A percentile compares a stretch with the other conserved stretches of the same genome.
Evolutionary conservation across 1,284 basidiomycete genomes (phyloP).

Genomic region (Cryptococcus sp.): DNA sequence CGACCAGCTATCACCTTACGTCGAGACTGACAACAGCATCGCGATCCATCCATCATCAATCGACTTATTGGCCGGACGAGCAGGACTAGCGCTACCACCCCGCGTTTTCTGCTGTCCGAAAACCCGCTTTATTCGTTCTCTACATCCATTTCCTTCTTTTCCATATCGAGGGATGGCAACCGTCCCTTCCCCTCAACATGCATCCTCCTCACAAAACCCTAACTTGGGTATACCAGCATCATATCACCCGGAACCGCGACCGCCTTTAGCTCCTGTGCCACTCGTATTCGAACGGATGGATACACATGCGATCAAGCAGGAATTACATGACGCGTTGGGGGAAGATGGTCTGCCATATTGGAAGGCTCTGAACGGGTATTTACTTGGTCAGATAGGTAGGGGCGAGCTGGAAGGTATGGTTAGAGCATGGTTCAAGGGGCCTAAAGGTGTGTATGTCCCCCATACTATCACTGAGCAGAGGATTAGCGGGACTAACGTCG

Average conservation of each 20-base stretch:
- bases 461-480: not conserved
- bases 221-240: slow-evolving; percentile 1
- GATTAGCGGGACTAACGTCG: not conserved
- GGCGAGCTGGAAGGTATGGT: slow-evolving; percentile 47
- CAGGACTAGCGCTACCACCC: no score
- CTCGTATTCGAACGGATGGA: slow-evolving; percentile 39
- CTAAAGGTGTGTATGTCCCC: slow-evolving; percentile 44
- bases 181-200: slow-evolving; percentile 3
- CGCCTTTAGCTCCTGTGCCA: not conserved
- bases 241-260: slow-evolving; percentile 4
- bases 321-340: slow-evolving; percentile 73
- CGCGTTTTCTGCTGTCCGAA: no score
- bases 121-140: no score
- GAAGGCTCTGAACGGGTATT: slow-evolving; percentile 50
- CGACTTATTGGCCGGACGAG: no score
- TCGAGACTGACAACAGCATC: no score
- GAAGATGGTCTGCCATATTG: slow-evolving; percentile 63
- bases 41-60: no score
- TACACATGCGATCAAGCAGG: slow-evolving; percentile 64
- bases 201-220: slow-evolving; percentile 3
- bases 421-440: slow-evolving; percentile 42
- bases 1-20: no score
- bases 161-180: not conserved
- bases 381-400: slow-evolving; percentile 46
- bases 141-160: no score